Conservation (phyloP, 352 stramenopile genomes). For the Phytophthora boehmeriae region DNA sequence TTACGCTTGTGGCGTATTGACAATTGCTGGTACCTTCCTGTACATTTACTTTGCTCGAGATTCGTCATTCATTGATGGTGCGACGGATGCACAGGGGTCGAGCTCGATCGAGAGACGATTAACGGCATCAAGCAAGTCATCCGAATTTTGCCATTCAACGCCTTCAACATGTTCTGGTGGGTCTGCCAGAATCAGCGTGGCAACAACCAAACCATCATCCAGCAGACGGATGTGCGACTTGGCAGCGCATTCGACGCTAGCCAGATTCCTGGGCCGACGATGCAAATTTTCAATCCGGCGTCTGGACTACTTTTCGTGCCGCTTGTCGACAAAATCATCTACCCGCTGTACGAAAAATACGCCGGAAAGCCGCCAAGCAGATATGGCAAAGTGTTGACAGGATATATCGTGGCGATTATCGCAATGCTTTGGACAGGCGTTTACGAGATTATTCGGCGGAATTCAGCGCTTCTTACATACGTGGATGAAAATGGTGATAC, state of each 20-base stretch:
- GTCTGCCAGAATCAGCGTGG: slow-evolving; percentile 57
- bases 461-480: slow-evolving; percentile 14
- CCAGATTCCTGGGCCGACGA: slow-evolving; percentile 48
- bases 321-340: slow-evolving; percentile 30
- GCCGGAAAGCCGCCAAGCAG: slow-evolving; percentile 35
- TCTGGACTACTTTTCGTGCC: slow-evolving; percentile 30
- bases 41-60: slow-evolving; percentile 47
- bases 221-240: slow-evolving; percentile 57
- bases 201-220: slow-evolving; percentile 68
- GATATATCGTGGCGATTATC: slow-evolving; percentile 36
- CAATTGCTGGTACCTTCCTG: slow-evolving; percentile 31
- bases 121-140: slow-evolving; percentile 10
- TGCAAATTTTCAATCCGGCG: slow-evolving; percentile 49
- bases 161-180: slow-evolving; percentile 40
- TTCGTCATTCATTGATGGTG: slow-evolving; percentile 42
- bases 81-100: slow-evolving; percentile 39
- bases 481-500: slow-evolving; percentile 11
- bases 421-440: slow-evolving; percentile 41
- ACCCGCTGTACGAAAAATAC: slow-evolving; percentile 39
- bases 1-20: slow-evolving; percentile 37
- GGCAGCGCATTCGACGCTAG: slow-evolving; percentile 22
- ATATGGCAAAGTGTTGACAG: slow-evolving; percentile 42
- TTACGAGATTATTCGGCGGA: slow-evolving; percentile 36
- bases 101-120: slow-evolving; percentile 25
- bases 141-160: slow-evolving; percentile 37